A percentile compares a stretch with the other conserved stretches of the same genome.
phyloP scores from a whole-genome alignment of 1,139 yeast species.

The Trichomonascaceae sp. region DNA sequence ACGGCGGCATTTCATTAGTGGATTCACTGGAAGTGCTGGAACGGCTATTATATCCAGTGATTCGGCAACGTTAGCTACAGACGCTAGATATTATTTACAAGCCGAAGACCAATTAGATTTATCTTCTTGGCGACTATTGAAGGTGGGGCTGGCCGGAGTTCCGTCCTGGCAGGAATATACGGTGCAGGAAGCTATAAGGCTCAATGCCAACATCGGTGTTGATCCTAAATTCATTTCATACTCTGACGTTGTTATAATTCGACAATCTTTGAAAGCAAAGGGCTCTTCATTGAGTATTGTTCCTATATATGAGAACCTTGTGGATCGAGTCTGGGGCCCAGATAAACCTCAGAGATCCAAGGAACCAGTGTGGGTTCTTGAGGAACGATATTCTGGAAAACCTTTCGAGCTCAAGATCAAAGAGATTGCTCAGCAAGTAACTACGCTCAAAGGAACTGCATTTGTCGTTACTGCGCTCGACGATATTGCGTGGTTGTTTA shows the following conservation, averaged over 20 bases:
- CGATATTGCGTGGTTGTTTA: constrained; percentile 89
- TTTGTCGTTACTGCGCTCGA: constrained; percentile 71
- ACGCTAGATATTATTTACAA: constrained; percentile 90
- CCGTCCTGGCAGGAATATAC: constrained; percentile 91
- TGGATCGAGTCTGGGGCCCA: constrained; percentile 69
- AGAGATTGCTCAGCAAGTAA: constrained; percentile 41
- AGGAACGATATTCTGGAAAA: constrained; percentile 38
- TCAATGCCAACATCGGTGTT: constrained; percentile 41
- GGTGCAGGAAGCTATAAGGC: constrained; percentile 31
- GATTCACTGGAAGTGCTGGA: constrained; percentile 92
- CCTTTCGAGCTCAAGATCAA: constrained; percentile 39
- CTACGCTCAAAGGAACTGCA: constrained; percentile 38
- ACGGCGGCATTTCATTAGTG: constrained; percentile 75
- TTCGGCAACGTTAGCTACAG: constrained; percentile 80
- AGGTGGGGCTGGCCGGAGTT: constrained; percentile 68
- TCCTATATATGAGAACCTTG: constrained; percentile 61
- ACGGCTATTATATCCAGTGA: constrained; percentile 76
- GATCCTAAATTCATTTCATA: constrained; percentile 69
- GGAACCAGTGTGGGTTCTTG: constrained; percentile 28
- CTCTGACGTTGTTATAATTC: constrained; percentile 36
- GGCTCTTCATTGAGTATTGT: constrained; percentile 43
- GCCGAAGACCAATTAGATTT: constrained; percentile 77
- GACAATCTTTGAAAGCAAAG: constrained; percentile 28
- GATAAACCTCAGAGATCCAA: constrained; percentile 35
- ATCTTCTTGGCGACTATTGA: constrained; percentile 81